phyloP scores from a whole-genome alignment of 2,329 filamentous ascomycete genomes.

The Colletotrichum melonis region DNA sequence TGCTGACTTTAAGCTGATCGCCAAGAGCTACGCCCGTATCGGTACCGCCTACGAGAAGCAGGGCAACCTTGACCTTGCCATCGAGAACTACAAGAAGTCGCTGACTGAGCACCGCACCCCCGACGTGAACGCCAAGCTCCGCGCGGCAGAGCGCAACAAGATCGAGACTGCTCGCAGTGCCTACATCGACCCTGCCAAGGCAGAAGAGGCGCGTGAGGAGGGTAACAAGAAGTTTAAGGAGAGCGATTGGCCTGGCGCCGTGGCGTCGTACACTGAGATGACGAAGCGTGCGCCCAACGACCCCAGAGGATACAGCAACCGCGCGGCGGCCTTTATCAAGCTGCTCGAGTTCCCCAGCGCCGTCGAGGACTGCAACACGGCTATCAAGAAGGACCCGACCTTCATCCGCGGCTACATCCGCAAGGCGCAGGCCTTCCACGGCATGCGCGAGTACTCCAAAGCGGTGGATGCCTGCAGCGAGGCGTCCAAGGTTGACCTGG shows the following conservation, averaged over 20 bases:
- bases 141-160: conserved; percentile 88
- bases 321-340: conserved; percentile 96
- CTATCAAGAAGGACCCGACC: conserved; percentile 89
- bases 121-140: conserved; percentile 92
- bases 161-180: conserved; percentile 78
- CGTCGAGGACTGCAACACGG: conserved; percentile 89
- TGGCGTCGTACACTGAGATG: conserved; percentile 96
- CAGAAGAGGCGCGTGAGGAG: conserved; percentile 93
- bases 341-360: conserved; percentile 95
- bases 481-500: conserved; percentile 80
- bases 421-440: conserved; percentile 94
- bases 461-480: conserved; percentile 90
- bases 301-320: conserved; percentile 95
- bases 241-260: conserved; percentile 92
- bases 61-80: conserved; percentile 81
- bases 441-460: conserved; percentile 98
- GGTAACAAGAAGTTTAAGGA: conserved; percentile 99
- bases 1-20: conserved; percentile 97
- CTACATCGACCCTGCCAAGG: conserved; percentile 91
- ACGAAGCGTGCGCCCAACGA: conserved; percentile 94
- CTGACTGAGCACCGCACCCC: conserved; percentile 97
- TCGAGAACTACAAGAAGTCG: conserved; percentile 92
- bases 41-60: conserved; percentile 93
- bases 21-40: conserved; percentile 97
- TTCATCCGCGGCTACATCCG: conserved; percentile 97